These are phyloP conservation scores for Phytophthora pluvialis DNA, from an alignment of 352 stramenopile species.

Conservation along the genomic window DNA sequence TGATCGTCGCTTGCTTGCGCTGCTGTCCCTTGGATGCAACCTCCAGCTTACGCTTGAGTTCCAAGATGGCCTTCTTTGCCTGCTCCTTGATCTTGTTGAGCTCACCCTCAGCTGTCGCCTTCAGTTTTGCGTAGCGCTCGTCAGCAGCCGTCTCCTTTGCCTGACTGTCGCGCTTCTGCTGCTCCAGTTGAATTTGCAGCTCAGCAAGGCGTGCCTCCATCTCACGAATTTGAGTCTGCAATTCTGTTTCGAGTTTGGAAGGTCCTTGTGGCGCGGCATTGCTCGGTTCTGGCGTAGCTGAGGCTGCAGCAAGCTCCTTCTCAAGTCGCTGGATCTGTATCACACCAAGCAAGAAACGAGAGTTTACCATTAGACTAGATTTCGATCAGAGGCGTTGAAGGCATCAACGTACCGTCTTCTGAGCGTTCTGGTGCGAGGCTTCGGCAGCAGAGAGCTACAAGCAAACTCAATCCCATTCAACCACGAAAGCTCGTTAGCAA, in stretches of 20 bases:
- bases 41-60: slow-evolving; percentile 83
- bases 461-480: neutral
- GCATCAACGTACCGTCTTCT: slow-evolving; percentile 56
- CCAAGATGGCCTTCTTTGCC: slow-evolving; percentile 87
- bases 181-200: slow-evolving; percentile 52
- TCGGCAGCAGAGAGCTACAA: slow-evolving; percentile 50
- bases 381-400: neutral
- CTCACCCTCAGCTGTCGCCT: slow-evolving; percentile 74
- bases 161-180: slow-evolving; percentile 52
- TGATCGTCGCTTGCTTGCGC: slow-evolving; percentile 54
- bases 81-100: slow-evolving; percentile 89
- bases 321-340: slow-evolving; percentile 67
- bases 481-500: neutral
- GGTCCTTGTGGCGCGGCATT: slow-evolving; percentile 34
- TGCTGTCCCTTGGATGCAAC: slow-evolving; percentile 63
- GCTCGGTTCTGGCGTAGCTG: slow-evolving; percentile 41
- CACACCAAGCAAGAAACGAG: neutral
- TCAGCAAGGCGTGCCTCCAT: slow-evolving; percentile 44
- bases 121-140: slow-evolving; percentile 81
- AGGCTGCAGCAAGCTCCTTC: slow-evolving; percentile 48
- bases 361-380: neutral
- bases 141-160: slow-evolving; percentile 59
- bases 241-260: slow-evolving; percentile 42
- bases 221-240: slow-evolving; percentile 49
- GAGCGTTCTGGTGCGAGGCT: slow-evolving; percentile 33